Evolutionary conservation across 768 basidiomycete genomes (phyloP).

Genomic region (Lanmaoa rubissima): DNA sequence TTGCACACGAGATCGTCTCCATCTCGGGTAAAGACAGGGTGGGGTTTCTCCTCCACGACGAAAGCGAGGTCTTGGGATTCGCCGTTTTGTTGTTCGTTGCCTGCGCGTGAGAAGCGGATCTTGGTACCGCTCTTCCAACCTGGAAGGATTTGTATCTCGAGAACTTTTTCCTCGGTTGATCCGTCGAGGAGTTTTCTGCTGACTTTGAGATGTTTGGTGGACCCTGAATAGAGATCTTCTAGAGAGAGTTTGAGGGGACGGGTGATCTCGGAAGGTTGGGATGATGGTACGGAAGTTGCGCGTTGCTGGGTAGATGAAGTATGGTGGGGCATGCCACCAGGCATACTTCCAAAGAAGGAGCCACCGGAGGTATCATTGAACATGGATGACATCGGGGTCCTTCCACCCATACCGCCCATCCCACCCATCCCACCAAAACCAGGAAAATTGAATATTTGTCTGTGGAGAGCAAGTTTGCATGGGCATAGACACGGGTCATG

Average conservation of each 20-base stretch:
- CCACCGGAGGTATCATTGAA: conserved; percentile 42
- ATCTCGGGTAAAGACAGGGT: conserved; percentile 70
- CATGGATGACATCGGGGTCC: conserved; percentile 32
- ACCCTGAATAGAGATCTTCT: conserved; percentile 82
- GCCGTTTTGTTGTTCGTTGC: conserved; percentile 69
- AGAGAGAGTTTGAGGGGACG: conserved; percentile 83
- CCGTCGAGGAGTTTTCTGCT: conserved; percentile 72
- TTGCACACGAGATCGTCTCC: conserved; percentile 74
- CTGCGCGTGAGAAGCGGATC: conserved; percentile 82
- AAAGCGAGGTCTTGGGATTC: conserved; percentile 92
- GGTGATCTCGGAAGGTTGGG: conserved; percentile 58
- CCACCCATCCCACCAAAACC: conserved; percentile 39
- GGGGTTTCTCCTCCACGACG: conserved; percentile 93
- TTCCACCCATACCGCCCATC: conserved; percentile 42
- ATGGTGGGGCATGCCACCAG: conserved; percentile 57
- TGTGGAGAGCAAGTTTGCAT: conserved; percentile 26
- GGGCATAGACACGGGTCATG: not conserved
- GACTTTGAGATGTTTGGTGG: conserved; percentile 86
- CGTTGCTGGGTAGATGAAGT: conserved; percentile 30
- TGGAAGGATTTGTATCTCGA: conserved; percentile 76
- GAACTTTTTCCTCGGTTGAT: conserved; percentile 77
- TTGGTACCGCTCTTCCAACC: conserved; percentile 98
- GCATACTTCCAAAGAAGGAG: conserved; percentile 41
- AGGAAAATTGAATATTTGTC: conserved; percentile 51
- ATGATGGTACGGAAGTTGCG: conserved; percentile 29